phyloP scores from a whole-genome alignment of 2,329 filamentous ascomycete genomes.

The Fusarium luffae region DNA sequence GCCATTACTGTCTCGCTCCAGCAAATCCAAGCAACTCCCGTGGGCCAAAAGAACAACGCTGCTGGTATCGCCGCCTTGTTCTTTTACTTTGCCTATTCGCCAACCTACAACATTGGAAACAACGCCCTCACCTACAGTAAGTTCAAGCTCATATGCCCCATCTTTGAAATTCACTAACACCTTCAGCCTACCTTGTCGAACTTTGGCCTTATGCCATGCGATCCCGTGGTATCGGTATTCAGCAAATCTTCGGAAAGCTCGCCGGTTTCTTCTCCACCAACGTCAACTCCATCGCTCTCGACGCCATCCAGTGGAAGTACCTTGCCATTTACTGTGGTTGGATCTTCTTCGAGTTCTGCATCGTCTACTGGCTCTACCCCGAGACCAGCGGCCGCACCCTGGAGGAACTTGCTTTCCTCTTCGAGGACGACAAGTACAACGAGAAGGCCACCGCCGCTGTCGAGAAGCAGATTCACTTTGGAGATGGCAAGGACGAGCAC shows the following conservation, averaged over 20 bases:
- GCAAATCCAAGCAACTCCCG: conserved; percentile 51
- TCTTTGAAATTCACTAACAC: neutral
- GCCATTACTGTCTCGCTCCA: conserved; percentile 63
- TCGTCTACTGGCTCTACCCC: conserved; percentile 85
- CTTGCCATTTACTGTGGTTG: conserved; percentile 58
- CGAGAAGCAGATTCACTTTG: conserved; percentile 52
- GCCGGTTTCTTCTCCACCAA: conserved; percentile 57
- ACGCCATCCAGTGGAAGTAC: conserved; percentile 55
- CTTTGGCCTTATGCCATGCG: conserved; percentile 68
- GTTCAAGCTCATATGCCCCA: too few species aligned
- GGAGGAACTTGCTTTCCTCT: conserved; percentile 69
- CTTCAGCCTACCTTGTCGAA: conserved; percentile 63
- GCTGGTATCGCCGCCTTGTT: conserved; percentile 31
- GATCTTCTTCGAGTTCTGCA: conserved; percentile 54
- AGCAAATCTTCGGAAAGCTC: conserved; percentile 63
- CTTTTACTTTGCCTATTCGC: conserved; percentile 31
- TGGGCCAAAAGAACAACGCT: conserved; percentile 9
- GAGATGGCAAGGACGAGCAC: conserved; percentile 24
- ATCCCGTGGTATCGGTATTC: conserved; percentile 67
- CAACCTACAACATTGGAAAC: conserved; percentile 40
- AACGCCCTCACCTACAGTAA: conserved; percentile 41
- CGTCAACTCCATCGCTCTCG: conserved; percentile 58
- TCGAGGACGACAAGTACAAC: conserved; percentile 54
- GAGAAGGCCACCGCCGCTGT: conserved; percentile 54
- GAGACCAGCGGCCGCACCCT: conserved; percentile 81